Evolutionary conservation across 148 eudicot species (phyloP).

Genomic region (Heliamphora exappendiculata): DNA sequence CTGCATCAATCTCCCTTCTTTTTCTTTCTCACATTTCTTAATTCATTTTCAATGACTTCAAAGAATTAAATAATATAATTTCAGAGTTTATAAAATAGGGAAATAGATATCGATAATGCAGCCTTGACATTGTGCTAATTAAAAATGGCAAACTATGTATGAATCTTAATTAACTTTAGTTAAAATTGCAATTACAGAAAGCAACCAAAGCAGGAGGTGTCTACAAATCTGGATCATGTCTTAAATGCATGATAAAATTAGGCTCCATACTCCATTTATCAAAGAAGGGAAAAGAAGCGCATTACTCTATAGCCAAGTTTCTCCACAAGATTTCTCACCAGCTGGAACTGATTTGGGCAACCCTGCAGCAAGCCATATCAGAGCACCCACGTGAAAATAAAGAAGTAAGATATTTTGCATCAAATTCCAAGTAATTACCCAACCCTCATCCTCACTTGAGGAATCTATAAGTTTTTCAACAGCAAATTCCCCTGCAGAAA

Average conservation of each 20-base stretch:
- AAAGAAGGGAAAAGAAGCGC: not conserved
- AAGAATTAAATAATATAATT: not conserved
- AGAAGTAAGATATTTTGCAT: not conserved
- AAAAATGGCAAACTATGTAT: not conserved
- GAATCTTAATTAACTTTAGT: not conserved
- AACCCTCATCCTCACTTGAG: slow-evolving; percentile 35
- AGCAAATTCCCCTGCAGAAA: slow-evolving; percentile 62
- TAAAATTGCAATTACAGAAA: not conserved
- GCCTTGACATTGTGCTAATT: not conserved
- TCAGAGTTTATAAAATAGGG: too few species aligned
- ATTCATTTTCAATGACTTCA: not conserved
- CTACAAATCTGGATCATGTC: not conserved
- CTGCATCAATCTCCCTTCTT: not conserved
- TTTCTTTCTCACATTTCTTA: not conserved
- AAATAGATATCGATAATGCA: not conserved
- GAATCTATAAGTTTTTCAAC: slow-evolving; percentile 58
- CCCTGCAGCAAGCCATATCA: slow-evolving; percentile 36
- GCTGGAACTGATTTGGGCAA: slow-evolving; percentile 47
- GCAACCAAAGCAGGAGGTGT: not conserved
- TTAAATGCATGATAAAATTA: not conserved
- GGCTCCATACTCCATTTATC: slow-evolving; percentile 24
- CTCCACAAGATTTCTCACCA: slow-evolving; percentile 37
- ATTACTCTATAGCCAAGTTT: slow-evolving; percentile 61
- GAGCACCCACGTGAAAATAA: slow-evolving; percentile 10
- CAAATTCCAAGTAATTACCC: slow-evolving; percentile 33